Conservation (phyloP, 371 early-diverging fungal species). For the Mycotypha africana region DNA sequence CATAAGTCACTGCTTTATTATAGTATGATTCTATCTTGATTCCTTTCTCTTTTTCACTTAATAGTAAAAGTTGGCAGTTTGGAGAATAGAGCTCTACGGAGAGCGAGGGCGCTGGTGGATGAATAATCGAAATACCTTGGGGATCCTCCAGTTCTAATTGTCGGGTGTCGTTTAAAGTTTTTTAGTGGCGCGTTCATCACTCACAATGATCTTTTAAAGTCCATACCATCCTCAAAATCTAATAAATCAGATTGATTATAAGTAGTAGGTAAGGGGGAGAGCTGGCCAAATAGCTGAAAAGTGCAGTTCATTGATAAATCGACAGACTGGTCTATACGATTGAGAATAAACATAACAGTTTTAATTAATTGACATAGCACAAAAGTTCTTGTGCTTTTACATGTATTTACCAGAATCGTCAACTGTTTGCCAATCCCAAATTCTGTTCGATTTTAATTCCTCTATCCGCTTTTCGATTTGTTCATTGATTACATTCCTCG, state of each 20-base stretch:
- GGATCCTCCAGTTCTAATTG: conserved; percentile 45
- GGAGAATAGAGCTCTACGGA: conserved; percentile 54
- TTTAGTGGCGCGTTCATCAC: no score
- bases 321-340: conserved; percentile 23
- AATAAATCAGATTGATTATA: conserved; percentile 39
- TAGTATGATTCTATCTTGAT: conserved; percentile 52
- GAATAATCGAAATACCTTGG: conserved; percentile 47
- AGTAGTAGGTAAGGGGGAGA: conserved; percentile 40
- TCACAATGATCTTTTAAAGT: no score
- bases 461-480: conserved; percentile 33
- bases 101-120: conserved; percentile 45
- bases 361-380: background rate
- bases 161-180: no score
- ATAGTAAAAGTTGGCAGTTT: conserved; percentile 45
- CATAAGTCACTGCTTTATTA: conserved; percentile 50
- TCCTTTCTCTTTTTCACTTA: conserved; percentile 39
- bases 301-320: conserved; percentile 41
- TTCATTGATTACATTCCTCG: conserved; percentile 21
- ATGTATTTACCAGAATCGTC: conserved; percentile 8
- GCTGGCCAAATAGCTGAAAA: conserved; percentile 56
- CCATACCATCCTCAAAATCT: conserved; percentile 55
- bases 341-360: background rate
- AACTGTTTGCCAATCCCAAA: conserved; percentile 17
- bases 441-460: conserved; percentile 18
- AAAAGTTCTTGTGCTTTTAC: no score